Evolutionary conservation across 2,329 filamentous ascomycete genomes (phyloP), one percentile per base, ranked within the genome.

Genomic region (Aureobasidium leucospermi): DNA sequence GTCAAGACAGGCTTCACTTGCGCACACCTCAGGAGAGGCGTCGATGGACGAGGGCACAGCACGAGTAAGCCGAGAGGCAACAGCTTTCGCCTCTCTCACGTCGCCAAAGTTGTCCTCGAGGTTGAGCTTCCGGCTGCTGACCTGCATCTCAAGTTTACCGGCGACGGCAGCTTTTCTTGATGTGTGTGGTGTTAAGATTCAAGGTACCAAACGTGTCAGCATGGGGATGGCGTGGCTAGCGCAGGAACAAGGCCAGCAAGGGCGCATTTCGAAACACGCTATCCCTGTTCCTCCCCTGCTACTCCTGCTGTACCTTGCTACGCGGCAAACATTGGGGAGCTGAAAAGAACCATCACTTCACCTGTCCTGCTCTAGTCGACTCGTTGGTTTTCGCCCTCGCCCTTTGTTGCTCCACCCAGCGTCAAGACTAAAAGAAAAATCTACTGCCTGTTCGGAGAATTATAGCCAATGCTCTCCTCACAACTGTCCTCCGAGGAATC

Each of bases 201-300:
- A 46, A 56, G 52, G 52, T 56, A 56, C 52, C 41, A 56, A 56
- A 56, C 52, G 52, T 16, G 46, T 45, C 29, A 36, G 41, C 52
- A 56, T 56, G 41, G 41, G 32, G 39, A 56, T 46, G 52, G 52
- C 52, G 52, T 56, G 41, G 52, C 52, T 56, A 56, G 52, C 41
- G 32, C 43, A 58, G 55, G 55, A 58, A 58, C 42, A 58, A 31
- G 43, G 43, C 39, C 43, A 31, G 15, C 13, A 16, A 56, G n/a
- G 43, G 55, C 55, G 55, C 55, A 47, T 47, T 29, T 58, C 55
- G 55, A 58, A 58, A 58, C 55, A 58, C 55, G 45, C 55, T 48
- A 56, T 36, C 41, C 52, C 51, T 43, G 51, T 55, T 43, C 13
- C 36, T 55, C 51, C 23, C 38, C n/a, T 55, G 36, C 19, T 29